phyloP scores from a whole-genome alignment of 257 asterid genomes.

The Nicotiana obtusifolia region DNA sequence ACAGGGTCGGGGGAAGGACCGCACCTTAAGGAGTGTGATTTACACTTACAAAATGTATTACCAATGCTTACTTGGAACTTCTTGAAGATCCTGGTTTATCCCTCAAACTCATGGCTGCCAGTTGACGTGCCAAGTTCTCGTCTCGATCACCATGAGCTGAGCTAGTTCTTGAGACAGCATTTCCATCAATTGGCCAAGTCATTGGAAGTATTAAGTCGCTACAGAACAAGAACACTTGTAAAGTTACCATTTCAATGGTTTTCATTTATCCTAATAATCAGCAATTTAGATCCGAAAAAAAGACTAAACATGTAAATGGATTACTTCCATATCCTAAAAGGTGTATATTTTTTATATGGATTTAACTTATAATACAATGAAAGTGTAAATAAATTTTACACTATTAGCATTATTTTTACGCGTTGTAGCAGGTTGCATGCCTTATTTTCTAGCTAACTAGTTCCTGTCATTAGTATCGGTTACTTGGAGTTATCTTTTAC shows the following conservation, averaged over 20 bases:
- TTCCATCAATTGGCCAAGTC: constrained; percentile 15
- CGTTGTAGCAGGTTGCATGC: no score
- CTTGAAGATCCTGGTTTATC: neutral
- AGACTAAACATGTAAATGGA: neutral
- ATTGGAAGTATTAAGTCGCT: constrained; percentile 24
- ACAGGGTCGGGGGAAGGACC: no score
- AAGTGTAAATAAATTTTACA: no score
- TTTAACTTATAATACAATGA: neutral
- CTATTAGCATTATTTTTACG: no score
- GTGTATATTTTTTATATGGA: no score
- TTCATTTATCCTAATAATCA: neutral
- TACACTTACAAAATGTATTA: no score
- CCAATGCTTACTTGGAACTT: constrained; percentile 3
- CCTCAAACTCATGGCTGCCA: constrained; percentile 6
- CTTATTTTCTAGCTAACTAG: no score
- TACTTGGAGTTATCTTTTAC: no score
- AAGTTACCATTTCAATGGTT: neutral
- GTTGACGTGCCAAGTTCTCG: neutral
- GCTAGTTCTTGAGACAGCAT: neutral
- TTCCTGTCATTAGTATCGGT: no score
- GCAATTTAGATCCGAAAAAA: no score
- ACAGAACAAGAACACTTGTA: neutral
- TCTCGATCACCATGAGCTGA: neutral
- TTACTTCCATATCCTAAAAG: no score
- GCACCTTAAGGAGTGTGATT: no score